Percentiles rank a stretch among this genome's conserved stretches.
Evolutionary conservation across 306 rosid genomes (phyloP).

Genomic region (Alnus rubra): DNA sequence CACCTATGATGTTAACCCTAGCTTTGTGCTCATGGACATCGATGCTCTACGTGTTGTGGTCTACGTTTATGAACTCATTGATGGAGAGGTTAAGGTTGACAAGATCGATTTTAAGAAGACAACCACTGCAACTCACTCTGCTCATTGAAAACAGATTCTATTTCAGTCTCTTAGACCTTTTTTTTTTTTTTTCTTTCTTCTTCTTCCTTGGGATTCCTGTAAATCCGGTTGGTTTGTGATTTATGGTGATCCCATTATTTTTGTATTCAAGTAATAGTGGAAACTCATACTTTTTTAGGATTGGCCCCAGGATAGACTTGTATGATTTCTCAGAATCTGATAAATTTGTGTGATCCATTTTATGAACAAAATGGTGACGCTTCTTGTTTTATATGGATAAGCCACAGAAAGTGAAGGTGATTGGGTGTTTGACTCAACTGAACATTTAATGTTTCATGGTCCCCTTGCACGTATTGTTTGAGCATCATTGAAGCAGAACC

Average conservation of each 20-base stretch:
- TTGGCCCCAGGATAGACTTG: constrained; percentile 22
- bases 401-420: not conserved
- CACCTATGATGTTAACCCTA: constrained; percentile 94
- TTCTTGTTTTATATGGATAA: not conserved
- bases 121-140: constrained; percentile 56
- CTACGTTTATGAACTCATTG: constrained; percentile 91
- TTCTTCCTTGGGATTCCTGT: not conserved
- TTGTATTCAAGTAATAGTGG: constrained; percentile 9
- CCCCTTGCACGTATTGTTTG: no score
- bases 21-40: constrained; percentile 97
- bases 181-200: constrained; percentile 9
- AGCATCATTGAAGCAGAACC: no score
- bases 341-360: constrained; percentile 20
- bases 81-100: constrained; percentile 99
- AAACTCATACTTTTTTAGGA: constrained; percentile 31
- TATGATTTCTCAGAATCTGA: constrained; percentile 19
- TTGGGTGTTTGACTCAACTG: not conserved
- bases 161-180: constrained; percentile 17
- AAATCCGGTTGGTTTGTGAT: constrained; percentile 15
- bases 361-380: not conserved
- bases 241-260: constrained; percentile 9
- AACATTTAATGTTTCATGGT: no score
- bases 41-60: constrained; percentile 97
- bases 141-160: constrained; percentile 49
- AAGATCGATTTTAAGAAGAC: constrained; percentile 99